Conservation (phyloP, 2,329 filamentous ascomycete genomes). For the Zymoseptoria pseudotritici region DNA sequence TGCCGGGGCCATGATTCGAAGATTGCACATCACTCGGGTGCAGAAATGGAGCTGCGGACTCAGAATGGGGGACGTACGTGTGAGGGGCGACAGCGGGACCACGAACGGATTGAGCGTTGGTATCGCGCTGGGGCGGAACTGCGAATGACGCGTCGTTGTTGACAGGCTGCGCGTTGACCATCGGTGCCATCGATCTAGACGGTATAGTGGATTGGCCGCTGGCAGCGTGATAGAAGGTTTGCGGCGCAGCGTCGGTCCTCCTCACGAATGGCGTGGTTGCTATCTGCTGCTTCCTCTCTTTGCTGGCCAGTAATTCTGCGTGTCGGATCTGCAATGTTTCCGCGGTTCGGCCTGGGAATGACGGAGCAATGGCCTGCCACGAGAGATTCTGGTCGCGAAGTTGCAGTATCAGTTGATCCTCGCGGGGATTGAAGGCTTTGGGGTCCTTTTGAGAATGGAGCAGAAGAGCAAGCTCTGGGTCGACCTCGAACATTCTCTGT, state of each 20-base stretch:
- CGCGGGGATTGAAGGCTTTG: neutral
- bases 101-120: neutral
- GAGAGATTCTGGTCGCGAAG: constrained; percentile 1
- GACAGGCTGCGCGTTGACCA: neutral
- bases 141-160: neutral
- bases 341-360: constrained; percentile 24
- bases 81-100: neutral
- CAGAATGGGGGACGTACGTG: neutral
- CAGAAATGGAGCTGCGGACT: neutral
- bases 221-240: neutral
- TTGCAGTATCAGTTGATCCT: constrained; percentile 1
- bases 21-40: neutral
- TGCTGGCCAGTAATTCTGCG: neutral
- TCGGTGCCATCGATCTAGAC: neutral
- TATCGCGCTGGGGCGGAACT: neutral
- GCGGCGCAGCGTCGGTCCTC: neutral
- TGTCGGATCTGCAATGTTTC: constrained; percentile 3
- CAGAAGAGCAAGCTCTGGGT: neutral
- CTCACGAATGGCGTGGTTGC: neutral
- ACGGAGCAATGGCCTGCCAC: constrained; percentile 28
- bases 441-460: neutral
- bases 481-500: constrained; percentile 1
- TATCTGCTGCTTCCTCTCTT: neutral
- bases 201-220: neutral
- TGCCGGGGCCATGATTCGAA: neutral